Percentiles rank a stretch among this genome's conserved stretches.
phyloP scores from a whole-genome alignment of 106 monocot genomes.

The Hemerocallis citrina region DNA sequence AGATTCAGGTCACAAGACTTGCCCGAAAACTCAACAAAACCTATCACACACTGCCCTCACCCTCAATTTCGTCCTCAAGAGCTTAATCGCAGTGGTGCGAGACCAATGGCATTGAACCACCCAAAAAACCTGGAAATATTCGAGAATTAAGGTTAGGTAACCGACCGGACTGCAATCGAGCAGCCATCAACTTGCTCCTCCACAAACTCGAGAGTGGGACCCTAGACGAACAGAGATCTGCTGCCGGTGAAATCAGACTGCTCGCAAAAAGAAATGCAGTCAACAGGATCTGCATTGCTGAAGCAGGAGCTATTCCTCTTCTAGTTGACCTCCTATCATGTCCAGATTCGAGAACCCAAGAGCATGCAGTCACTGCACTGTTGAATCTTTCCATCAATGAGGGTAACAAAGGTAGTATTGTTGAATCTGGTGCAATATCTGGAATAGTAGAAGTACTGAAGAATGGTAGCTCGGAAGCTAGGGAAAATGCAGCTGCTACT shows the following conservation, averaged over 20 bases:
- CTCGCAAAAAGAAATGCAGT: constrained; percentile 75
- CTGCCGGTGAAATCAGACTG: constrained; percentile 63
- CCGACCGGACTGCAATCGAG: constrained; percentile 37
- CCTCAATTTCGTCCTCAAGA: constrained; percentile 73
- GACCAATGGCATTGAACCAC: constrained; percentile 57
- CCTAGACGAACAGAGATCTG: constrained; percentile 53
- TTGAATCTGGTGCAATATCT: constrained; percentile 37
- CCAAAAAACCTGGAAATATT: constrained; percentile 15
- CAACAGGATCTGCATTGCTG: constrained; percentile 64
- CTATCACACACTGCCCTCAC: constrained; percentile 58
- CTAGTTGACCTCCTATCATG: constrained; percentile 48
- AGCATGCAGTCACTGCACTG: constrained; percentile 73
- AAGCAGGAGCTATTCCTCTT: constrained; percentile 61
- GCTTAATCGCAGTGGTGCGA: constrained; percentile 82
- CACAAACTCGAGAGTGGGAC: constrained; percentile 26
- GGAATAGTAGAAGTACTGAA: constrained; percentile 57
- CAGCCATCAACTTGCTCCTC: constrained; percentile 28
- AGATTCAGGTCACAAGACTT: constrained; percentile 64
- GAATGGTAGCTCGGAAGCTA: constrained; percentile 66
- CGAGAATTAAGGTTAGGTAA: constrained; percentile 25
- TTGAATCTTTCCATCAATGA: constrained; percentile 77
- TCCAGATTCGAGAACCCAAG: constrained; percentile 64
- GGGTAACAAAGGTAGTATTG: constrained; percentile 52
- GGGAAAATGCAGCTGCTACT: constrained; percentile 80
- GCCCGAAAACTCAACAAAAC: constrained; percentile 65